A percentile compares a stretch with the other conserved stretches of the same genome.
Evolutionary conservation across 768 basidiomycete genomes (phyloP).

Genomic region (Boletellus sp.): DNA sequence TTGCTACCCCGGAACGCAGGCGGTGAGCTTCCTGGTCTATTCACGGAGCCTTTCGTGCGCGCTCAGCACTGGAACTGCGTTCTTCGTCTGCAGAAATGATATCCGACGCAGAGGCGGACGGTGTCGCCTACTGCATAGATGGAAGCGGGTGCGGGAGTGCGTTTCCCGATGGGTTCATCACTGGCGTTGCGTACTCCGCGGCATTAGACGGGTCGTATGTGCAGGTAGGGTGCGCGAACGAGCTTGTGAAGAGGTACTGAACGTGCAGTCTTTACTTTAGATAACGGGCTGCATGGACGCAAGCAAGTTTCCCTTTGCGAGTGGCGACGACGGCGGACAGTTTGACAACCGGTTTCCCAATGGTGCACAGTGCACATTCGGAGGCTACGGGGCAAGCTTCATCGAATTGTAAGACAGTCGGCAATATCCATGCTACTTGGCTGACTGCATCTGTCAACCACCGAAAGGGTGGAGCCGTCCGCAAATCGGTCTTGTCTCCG

Average conservation of each 20-base stretch:
- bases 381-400: conserved; percentile 50
- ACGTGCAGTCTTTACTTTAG: conserved; percentile 23
- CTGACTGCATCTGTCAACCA: not conserved
- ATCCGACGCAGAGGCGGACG: conserved; percentile 38
- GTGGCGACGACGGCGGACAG: conserved; percentile 44
- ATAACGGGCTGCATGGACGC: conserved; percentile 38
- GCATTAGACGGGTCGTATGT: conserved; percentile 38
- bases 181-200: conserved; percentile 31
- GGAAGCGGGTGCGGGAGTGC: conserved; percentile 25
- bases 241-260: not conserved
- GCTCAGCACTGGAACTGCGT: not conserved
- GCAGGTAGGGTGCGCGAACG: too few relatives aligned
- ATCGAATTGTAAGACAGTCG: conserved; percentile 41
- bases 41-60: too few relatives aligned
- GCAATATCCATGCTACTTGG: not conserved
- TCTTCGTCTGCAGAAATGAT: conserved; percentile 31
- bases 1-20: conserved; percentile 33
- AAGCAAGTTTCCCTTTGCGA: conserved; percentile 29
- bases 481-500: conserved; percentile 46
- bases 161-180: conserved; percentile 37
- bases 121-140: conserved; percentile 35
- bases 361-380: conserved; percentile 51
- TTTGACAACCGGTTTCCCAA: conserved; percentile 49
- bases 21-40: conserved; percentile 23
- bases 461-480: conserved; percentile 43